Evolutionary conservation across 148 eudicot species (phyloP).

Genomic region (Arbutus unedo): DNA sequence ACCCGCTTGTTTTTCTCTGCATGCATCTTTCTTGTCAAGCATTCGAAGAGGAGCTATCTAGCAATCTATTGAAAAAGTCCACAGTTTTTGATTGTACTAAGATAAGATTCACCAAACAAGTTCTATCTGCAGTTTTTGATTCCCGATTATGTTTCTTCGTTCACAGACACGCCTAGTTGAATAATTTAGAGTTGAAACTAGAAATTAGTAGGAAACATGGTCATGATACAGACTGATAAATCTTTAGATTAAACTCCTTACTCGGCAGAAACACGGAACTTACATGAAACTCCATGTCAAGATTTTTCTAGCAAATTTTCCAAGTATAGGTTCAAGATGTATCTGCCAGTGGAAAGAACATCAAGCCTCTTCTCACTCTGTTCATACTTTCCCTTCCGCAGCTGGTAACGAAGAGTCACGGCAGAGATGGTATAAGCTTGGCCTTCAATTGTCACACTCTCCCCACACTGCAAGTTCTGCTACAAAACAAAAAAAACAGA

Average conservation of each 20-base stretch:
- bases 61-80: no score
- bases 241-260: not conserved
- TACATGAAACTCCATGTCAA: constrained; percentile 27
- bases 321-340: constrained; percentile 77
- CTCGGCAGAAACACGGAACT: not conserved
- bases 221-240: not conserved
- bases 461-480: constrained; percentile 92
- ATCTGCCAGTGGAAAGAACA: constrained; percentile 86
- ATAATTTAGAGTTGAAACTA: not conserved
- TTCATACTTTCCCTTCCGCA: constrained; percentile 87
- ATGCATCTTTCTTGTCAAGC: no score
- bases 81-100: no score
- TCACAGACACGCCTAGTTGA: not conserved
- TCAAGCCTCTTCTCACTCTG: constrained; percentile 89
- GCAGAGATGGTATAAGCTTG: constrained; percentile 79
- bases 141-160: not conserved
- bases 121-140: not conserved
- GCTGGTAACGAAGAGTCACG: constrained; percentile 84
- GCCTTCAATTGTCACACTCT: constrained; percentile 91
- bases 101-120: not conserved
- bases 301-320: constrained; percentile 70
- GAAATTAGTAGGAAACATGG: constrained; percentile 4
- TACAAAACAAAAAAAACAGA: not conserved
- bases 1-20: no score
- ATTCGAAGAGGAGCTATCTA: no score